A percentile compares a stretch with the other conserved stretches of the same genome.
Evolutionary conservation across 2,329 filamentous ascomycete species (phyloP).

Genomic region (Cryphonectria japonica): DNA sequence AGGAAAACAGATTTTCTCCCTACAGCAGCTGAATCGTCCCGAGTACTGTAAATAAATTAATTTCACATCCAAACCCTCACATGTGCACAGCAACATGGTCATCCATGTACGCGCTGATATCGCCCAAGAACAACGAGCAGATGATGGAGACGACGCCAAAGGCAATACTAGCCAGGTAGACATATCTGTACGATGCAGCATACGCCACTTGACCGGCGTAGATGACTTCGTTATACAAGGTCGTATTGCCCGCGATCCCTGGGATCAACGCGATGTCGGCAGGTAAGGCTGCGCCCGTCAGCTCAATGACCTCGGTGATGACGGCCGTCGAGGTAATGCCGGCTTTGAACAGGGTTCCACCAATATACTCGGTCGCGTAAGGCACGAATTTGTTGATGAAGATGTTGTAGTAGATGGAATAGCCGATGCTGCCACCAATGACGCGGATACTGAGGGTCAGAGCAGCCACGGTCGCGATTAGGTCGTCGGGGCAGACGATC

Average conservation of each 20-base stretch:
- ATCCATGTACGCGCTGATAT: slow-evolving; percentile 62
- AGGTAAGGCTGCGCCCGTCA: slow-evolving; percentile 58
- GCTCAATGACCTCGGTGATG: slow-evolving; percentile 54
- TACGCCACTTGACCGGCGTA: slow-evolving; percentile 59
- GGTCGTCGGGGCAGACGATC: slow-evolving; percentile 70
- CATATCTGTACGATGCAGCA: slow-evolving; percentile 61
- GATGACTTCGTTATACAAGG: slow-evolving; percentile 56
- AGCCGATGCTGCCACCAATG: slow-evolving; percentile 68
- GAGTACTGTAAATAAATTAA: background rate
- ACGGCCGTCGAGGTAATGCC: slow-evolving; percentile 51
- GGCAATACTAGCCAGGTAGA: slow-evolving; percentile 65
- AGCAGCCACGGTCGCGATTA: slow-evolving; percentile 71
- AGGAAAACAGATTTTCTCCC: background rate
- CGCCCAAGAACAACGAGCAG: slow-evolving; percentile 61
- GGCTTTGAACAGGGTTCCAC: slow-evolving; percentile 52
- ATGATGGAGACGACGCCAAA: slow-evolving; percentile 62
- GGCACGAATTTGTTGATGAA: slow-evolving; percentile 52
- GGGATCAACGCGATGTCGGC: slow-evolving; percentile 52
- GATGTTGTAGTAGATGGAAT: slow-evolving; percentile 62
- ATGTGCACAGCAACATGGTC: slow-evolving; percentile 60
- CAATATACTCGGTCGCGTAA: slow-evolving; percentile 51
- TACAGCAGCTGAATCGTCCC: background rate
- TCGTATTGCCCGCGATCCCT: slow-evolving; percentile 55
- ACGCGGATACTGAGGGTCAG: slow-evolving; percentile 72
- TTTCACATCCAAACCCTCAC: background rate